These are phyloP conservation scores for Pythium chondricola DNA, from an alignment of 352 stramenopile species.

Conservation along the genomic window DNA sequence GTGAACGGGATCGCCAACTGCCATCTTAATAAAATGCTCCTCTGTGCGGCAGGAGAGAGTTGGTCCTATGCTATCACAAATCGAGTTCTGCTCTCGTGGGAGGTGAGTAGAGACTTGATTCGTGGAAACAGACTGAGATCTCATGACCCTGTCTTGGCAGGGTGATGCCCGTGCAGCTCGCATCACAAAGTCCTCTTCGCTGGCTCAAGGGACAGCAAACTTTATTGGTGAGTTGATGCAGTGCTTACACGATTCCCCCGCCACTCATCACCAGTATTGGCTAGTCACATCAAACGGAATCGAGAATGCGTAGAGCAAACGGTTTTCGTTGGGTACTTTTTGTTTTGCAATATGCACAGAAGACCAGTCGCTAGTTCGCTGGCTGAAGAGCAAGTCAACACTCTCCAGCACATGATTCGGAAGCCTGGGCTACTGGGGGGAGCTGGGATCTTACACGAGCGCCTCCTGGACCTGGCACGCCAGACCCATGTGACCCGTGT, in stretches of 20 bases:
- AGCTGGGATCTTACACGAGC: too few relatives aligned
- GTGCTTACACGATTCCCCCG: too few relatives aligned
- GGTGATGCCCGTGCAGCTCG: constrained; percentile 27
- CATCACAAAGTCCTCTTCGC: constrained; percentile 42
- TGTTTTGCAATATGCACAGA: constrained; percentile 6
- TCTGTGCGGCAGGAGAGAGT: constrained; percentile 38
- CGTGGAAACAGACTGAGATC: neutral
- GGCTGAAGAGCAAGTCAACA: too few relatives aligned
- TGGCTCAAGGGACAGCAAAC: constrained; percentile 25
- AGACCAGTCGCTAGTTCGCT: too few relatives aligned
- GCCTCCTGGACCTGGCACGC: constrained; percentile 68
- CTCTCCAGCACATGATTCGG: too few relatives aligned
- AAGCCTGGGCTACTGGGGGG: too few relatives aligned
- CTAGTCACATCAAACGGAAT: constrained; percentile 1
- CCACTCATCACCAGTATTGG: too few relatives aligned
- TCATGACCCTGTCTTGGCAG: constrained; percentile 18
- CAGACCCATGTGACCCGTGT: constrained; percentile 63
- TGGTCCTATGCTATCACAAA: constrained; percentile 66
- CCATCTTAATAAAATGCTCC: neutral
- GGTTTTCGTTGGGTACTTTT: neutral
- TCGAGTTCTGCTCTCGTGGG: constrained; percentile 56
- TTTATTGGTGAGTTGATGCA: constrained; percentile 39
- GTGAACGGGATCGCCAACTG: neutral
- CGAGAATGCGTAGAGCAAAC: neutral
- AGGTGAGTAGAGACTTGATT: constrained; percentile 27